Percentiles rank a stretch among this genome's conserved stretches.
phyloP scores from a whole-genome alignment of 106 monocot genomes.

The Apostasia ramifera region DNA sequence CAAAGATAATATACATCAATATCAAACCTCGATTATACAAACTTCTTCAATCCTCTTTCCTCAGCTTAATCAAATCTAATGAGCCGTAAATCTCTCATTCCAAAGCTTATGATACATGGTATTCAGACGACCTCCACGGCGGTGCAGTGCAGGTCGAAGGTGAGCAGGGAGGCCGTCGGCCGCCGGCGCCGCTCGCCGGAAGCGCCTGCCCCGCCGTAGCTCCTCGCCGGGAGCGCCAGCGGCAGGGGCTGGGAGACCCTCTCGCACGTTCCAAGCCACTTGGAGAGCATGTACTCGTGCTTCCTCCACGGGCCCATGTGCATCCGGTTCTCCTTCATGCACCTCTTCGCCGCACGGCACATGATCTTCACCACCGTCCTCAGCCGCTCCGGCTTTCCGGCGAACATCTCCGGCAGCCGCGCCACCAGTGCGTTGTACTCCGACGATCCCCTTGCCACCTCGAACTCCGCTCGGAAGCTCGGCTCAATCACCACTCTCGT shows the following conservation, averaged over 20 bases:
- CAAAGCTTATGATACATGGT: too few relatives aligned
- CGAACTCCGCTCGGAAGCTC: slow-evolving; percentile 70
- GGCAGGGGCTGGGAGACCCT: slow-evolving; percentile 16
- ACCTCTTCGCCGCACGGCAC: slow-evolving; percentile 72
- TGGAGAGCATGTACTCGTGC: slow-evolving; percentile 83
- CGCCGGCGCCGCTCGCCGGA: slow-evolving; percentile 6
- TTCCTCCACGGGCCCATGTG: slow-evolving; percentile 91
- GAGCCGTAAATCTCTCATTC: too few relatives aligned
- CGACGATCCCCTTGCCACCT: slow-evolving; percentile 60
- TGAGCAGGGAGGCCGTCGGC: slow-evolving; percentile 63
- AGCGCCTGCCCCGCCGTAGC: background rate
- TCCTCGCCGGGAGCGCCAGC: background rate
- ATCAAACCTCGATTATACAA: too few relatives aligned
- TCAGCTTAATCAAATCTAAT: too few relatives aligned
- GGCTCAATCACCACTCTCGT: slow-evolving; percentile 61
- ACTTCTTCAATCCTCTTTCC: too few relatives aligned
- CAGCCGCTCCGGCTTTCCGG: slow-evolving; percentile 63
- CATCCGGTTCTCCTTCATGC: slow-evolving; percentile 93
- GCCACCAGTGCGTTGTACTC: slow-evolving; percentile 57
- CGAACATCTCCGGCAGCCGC: slow-evolving; percentile 71
- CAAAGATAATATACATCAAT: too few relatives aligned
- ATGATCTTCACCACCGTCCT: slow-evolving; percentile 53
- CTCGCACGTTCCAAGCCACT: slow-evolving; percentile 64
- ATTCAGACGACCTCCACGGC: slow-evolving; percentile 51
- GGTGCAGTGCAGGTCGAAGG: slow-evolving; percentile 53